These are phyloP conservation scores for Globisporangium orthogonon DNA, from an alignment of 352 stramenopile species.

Conservation along the genomic window DNA sequence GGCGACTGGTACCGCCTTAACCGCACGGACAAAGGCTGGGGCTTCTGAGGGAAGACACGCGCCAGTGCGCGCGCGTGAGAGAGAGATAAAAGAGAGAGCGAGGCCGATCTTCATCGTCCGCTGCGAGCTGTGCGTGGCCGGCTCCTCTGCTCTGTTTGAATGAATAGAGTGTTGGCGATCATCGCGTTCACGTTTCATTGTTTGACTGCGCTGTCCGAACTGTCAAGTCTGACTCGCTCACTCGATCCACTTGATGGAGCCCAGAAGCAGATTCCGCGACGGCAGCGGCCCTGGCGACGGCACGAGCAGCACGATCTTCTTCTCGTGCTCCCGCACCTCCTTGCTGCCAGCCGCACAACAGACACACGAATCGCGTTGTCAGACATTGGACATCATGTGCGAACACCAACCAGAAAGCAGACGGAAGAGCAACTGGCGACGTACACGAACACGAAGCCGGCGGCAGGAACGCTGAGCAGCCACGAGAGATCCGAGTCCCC, in stretches of 20 bases:
- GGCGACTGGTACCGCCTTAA: constrained; percentile 85
- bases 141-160: too few relatives aligned
- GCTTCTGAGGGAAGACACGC: constrained; percentile 7
- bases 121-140: background rate
- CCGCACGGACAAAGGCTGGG: constrained; percentile 64
- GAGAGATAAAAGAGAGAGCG: background rate
- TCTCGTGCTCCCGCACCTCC: constrained; percentile 65
- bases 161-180: background rate
- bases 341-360: constrained; percentile 31
- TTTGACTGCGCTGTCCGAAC: background rate
- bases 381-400: too few relatives aligned
- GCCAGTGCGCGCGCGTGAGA: background rate
- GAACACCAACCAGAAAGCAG: too few relatives aligned
- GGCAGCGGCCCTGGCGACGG: constrained; percentile 71
- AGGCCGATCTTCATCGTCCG: too few relatives aligned
- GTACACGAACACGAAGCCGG: constrained; percentile 84
- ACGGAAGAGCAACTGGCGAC: constrained; percentile 9
- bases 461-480: constrained; percentile 51
- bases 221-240: constrained; percentile 9
- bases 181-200: background rate
- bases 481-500: constrained; percentile 44
- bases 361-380: background rate
- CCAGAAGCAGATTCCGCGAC: constrained; percentile 71
- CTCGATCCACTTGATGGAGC: constrained; percentile 86
- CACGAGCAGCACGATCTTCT: constrained; percentile 80